Percentiles rank a stretch among this genome's conserved stretches.
Conservation (phyloP, 2,329 filamentous ascomycete genomes). For the Penicillium corylophilum region DNA sequence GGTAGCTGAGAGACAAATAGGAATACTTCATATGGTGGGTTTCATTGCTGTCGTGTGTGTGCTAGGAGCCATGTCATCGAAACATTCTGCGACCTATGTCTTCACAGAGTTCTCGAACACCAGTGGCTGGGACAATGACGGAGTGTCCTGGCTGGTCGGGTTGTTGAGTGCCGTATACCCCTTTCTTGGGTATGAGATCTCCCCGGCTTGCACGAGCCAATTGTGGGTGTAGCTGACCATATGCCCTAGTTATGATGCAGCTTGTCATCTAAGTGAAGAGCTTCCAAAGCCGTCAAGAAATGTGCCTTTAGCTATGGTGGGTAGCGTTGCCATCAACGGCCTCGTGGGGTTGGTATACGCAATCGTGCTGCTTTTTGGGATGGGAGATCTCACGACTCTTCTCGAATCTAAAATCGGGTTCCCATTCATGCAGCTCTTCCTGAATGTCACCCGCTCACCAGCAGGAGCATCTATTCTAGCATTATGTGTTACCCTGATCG, state of each 20-base stretch:
- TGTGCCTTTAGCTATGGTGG: slow-evolving; percentile 36
- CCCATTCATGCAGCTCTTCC: slow-evolving; percentile 45
- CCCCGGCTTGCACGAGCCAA: too few species aligned
- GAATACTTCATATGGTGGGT: slow-evolving; percentile 17
- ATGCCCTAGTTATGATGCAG: slow-evolving; percentile 36
- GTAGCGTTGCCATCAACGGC: slow-evolving; percentile 43
- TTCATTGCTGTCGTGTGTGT: slow-evolving; percentile 15
- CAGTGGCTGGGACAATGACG: slow-evolving; percentile 20
- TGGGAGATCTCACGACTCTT: slow-evolving; percentile 41
- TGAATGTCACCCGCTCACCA: slow-evolving; percentile 15
- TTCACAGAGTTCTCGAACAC: slow-evolving; percentile 20
- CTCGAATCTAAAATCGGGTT: slow-evolving; percentile 45
- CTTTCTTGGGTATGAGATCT: slow-evolving; percentile 14
- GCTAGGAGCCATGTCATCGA: slow-evolving; percentile 16
- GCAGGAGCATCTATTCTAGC: slow-evolving; percentile 15
- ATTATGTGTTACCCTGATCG: slow-evolving; percentile 13
- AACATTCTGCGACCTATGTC: slow-evolving; percentile 16
- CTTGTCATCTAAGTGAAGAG: slow-evolving; percentile 42
- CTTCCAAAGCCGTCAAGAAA: slow-evolving; percentile 28
- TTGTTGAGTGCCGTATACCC: slow-evolving; percentile 20
- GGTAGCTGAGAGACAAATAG: slow-evolving; percentile 2
- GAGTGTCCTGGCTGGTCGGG: slow-evolving; percentile 21
- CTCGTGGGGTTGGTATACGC: slow-evolving; percentile 47
- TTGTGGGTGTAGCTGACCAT: not conserved
- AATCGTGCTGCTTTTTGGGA: slow-evolving; percentile 47